Percentiles rank a stretch among this genome's conserved stretches.
These are phyloP conservation scores for Flaveria robusta DNA, from an alignment of 129 eudicot genomes.

Conservation along the genomic window DNA sequence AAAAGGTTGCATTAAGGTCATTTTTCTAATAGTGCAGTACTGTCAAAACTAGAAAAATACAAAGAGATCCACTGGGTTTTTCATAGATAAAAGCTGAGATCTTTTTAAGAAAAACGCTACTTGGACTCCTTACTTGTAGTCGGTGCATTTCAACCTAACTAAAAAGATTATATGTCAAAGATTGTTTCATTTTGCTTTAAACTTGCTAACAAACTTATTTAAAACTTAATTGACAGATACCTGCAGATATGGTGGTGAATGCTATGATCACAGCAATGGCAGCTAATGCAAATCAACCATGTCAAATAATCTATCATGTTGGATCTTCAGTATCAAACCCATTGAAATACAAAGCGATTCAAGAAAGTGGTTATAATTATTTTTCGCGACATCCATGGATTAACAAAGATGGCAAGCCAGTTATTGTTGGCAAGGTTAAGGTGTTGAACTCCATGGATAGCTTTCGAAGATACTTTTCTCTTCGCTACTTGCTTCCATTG, in stretches of 20 bases:
- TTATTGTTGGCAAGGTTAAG: conserved; percentile 37
- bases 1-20: too few relatives aligned
- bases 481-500: conserved; percentile 46
- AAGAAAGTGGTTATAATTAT: conserved; percentile 34
- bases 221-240: conserved; percentile 36
- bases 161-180: background rate
- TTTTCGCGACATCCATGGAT: conserved; percentile 46
- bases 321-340: conserved; percentile 63
- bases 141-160: too few relatives aligned
- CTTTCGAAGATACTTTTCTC: conserved; percentile 44
- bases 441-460: conserved; percentile 45
- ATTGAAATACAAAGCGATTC: conserved; percentile 30
- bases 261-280: conserved; percentile 49
- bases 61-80: too few relatives aligned
- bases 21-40: too few relatives aligned
- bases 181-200: background rate
- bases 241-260: conserved; percentile 65
- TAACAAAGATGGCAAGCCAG: conserved; percentile 43
- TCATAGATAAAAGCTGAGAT: too few relatives aligned
- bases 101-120: too few relatives aligned
- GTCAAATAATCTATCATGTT: conserved; percentile 42
- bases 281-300: conserved; percentile 36
- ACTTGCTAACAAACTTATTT: background rate
- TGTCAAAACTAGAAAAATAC: too few relatives aligned
- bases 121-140: too few relatives aligned